These are phyloP conservation scores for Diaporthe australafricana DNA, from an alignment of 2,329 filamentous ascomycete genomes.

Conservation along the genomic window DNA sequence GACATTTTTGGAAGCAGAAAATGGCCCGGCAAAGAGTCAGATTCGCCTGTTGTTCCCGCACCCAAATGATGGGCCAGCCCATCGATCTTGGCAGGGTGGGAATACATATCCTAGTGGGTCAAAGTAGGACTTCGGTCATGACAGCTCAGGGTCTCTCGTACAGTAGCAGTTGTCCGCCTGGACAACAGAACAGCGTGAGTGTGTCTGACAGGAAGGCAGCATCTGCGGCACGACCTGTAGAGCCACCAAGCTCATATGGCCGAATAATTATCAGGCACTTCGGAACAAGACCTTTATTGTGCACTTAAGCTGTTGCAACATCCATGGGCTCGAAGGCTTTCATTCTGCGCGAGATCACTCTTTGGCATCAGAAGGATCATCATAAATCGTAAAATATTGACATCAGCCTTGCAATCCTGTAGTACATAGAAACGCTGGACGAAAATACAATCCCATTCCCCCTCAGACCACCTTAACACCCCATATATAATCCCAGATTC, in stretches of 20 bases:
- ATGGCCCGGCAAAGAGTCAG: no score
- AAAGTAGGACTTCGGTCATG: no score
- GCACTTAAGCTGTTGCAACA: no score
- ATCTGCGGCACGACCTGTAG: no score
- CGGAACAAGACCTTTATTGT: no score
- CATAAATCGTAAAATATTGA: slow-evolving; percentile 10
- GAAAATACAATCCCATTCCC: background rate
- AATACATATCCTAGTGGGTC: background rate
- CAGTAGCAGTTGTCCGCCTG: no score
- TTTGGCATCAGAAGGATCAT: background rate
- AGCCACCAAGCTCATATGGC: no score
- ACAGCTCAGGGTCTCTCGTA: background rate
- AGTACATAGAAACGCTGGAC: slow-evolving; percentile 7
- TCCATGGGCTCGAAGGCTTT: background rate
- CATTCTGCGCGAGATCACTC: background rate
- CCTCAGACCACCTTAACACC: slow-evolving; percentile 41
- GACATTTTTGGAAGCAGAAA: background rate
- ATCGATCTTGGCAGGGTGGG: no score
- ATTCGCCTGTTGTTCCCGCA: background rate
- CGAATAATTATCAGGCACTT: background rate
- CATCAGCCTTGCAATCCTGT: background rate
- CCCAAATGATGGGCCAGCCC: no score
- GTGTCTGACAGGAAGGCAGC: background rate
- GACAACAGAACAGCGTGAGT: no score
- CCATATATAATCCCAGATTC: slow-evolving; percentile 46